These are phyloP conservation scores for Flaveria linearis DNA, from an alignment of 129 eudicot genomes.

Conservation along the genomic window DNA sequence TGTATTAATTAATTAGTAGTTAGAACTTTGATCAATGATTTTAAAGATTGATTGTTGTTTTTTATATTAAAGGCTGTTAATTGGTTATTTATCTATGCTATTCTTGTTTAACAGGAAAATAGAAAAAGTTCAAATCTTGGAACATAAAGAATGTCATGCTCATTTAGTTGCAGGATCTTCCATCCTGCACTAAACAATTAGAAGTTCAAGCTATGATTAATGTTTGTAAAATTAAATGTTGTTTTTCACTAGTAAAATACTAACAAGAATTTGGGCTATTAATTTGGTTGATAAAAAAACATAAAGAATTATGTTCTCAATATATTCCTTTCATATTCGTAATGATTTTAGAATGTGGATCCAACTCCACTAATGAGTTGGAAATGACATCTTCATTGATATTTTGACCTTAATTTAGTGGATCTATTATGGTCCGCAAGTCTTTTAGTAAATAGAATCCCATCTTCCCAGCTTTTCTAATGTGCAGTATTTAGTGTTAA, in stretches of 20 bases:
- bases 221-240: neutral
- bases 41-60: neutral
- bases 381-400: neutral
- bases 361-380: neutral
- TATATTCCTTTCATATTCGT: neutral
- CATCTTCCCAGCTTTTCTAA: neutral
- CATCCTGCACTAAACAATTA: neutral
- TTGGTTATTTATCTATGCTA: neutral
- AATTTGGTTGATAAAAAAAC: neutral
- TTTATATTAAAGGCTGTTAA: neutral
- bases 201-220: neutral
- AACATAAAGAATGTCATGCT: slow-evolving; percentile 1
- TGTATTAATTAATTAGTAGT: neutral
- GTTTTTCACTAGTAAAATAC: neutral
- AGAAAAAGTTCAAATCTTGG: neutral
- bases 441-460: neutral
- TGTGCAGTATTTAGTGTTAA: neutral
- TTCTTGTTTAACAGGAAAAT: neutral
- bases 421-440: neutral
- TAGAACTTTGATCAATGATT: neutral
- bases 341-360: neutral
- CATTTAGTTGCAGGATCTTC: neutral
- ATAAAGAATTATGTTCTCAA: neutral
- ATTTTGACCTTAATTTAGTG: neutral
- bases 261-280: neutral